Percentiles rank a stretch among this genome's conserved stretches.
Evolutionary conservation across 2,329 filamentous ascomycete genomes (phyloP).

Genomic region (Aspergillus brunneoviolaceus): DNA sequence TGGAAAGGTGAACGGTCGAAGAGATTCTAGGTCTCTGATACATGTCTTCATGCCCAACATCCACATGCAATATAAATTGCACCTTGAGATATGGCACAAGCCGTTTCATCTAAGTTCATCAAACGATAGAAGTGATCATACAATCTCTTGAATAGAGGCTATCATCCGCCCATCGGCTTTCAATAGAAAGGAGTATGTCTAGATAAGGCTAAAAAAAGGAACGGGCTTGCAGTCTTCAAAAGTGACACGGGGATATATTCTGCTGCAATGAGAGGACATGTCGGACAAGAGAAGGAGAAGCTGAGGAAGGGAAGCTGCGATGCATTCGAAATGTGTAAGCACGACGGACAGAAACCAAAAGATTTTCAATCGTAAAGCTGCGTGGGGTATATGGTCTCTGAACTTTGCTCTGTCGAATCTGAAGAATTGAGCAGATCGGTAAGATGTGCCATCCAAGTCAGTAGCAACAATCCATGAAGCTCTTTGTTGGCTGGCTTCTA

Average conservation of each 20-base stretch:
- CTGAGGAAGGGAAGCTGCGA: neutral
- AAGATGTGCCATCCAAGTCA: neutral
- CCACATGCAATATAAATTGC: neutral
- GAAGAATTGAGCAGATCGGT: neutral
- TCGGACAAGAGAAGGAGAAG: neutral
- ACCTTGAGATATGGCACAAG: neutral
- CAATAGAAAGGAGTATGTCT: too few species aligned
- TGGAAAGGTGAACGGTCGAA: conserved; percentile 60
- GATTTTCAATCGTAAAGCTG: neutral
- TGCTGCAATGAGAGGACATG: neutral
- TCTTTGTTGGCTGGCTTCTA: neutral
- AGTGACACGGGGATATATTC: neutral
- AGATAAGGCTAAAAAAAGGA: conserved; percentile 1
- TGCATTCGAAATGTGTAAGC: neutral
- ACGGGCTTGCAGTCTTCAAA: neutral
- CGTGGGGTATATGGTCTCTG: conserved; percentile 1
- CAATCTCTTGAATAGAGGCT: neutral
- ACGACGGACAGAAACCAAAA: neutral
- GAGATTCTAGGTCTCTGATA: conserved; percentile 32
- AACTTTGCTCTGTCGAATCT: neutral
- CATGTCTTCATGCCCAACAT: neutral
- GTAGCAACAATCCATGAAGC: neutral
- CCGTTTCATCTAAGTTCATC: neutral
- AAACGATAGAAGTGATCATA: neutral
- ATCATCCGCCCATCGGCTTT: neutral